Evolutionary conservation across 176 grass and related monocot species (phyloP).

Genomic region (Metroxylon sagu): DNA sequence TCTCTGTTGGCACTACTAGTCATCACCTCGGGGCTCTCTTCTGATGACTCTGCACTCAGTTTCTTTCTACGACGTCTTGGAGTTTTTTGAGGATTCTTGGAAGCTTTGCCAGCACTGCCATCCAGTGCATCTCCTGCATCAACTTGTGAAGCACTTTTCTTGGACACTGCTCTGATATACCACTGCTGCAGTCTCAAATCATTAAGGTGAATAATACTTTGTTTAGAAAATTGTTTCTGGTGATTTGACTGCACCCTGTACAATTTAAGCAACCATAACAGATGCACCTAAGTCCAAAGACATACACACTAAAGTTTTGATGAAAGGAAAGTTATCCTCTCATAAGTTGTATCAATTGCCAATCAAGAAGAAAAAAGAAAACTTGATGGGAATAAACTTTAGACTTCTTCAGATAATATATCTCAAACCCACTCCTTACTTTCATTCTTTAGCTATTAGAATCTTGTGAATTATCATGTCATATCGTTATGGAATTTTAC

Average conservation of each 20-base stretch:
- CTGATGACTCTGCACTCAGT: constrained; percentile 9
- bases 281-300: too few species aligned
- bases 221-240: constrained; percentile 18
- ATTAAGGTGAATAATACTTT: constrained; percentile 1
- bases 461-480: too few species aligned
- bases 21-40: constrained; percentile 2
- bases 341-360: too few species aligned
- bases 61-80: constrained; percentile 46
- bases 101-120: constrained; percentile 19
- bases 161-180: constrained; percentile 28
- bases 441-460: too few species aligned
- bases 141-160: constrained; percentile 32
- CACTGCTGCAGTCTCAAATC: constrained; percentile 12
- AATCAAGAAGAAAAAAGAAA: too few species aligned
- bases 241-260: constrained; percentile 30
- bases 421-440: too few species aligned
- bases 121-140: constrained; percentile 15
- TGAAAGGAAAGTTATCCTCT: too few species aligned
- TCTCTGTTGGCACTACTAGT: constrained; percentile 5
- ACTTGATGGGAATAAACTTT: too few species aligned
- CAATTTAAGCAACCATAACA: background rate
- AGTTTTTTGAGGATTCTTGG: constrained; percentile 19
- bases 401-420: too few species aligned
- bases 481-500: too few species aligned
- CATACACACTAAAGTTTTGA: too few species aligned